phyloP scores from a whole-genome alignment of 2,329 filamentous ascomycete species.

The Aspergillus unguis region DNA sequence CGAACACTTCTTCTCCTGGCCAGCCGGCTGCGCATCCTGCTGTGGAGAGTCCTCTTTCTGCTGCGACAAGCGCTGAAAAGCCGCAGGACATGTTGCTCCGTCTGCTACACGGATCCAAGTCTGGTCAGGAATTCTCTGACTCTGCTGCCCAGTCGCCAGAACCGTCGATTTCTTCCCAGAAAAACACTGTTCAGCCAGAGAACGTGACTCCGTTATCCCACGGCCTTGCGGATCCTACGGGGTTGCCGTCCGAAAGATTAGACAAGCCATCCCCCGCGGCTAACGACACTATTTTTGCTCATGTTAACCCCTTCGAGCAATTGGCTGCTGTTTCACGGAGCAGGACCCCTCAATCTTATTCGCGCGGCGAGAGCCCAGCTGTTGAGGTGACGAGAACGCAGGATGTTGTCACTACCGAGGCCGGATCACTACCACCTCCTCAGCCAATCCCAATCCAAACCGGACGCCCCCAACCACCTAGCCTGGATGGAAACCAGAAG shows the following conservation, averaged over 20 bases:
- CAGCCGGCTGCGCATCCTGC: slow-evolving; percentile 22
- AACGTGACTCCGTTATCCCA: slow-evolving; percentile 12
- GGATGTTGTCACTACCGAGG: slow-evolving; percentile 21
- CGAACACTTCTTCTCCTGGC: slow-evolving; percentile 27
- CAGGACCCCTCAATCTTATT: slow-evolving; percentile 49
- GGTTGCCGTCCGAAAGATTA: slow-evolving; percentile 23
- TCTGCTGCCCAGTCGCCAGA: slow-evolving; percentile 39
- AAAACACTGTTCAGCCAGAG: slow-evolving; percentile 21
- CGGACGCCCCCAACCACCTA: slow-evolving; percentile 24
- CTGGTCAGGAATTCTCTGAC: slow-evolving; percentile 26
- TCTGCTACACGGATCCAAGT: slow-evolving; percentile 71
- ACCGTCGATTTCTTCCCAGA: slow-evolving; percentile 33
- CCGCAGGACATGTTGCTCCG: slow-evolving; percentile 84
- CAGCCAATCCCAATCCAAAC: slow-evolving; percentile 4
- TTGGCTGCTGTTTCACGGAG: slow-evolving; percentile 64
- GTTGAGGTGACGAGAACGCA: slow-evolving; percentile 28
- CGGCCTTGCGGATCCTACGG: slow-evolving; percentile 17
- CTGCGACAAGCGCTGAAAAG: slow-evolving; percentile 53
- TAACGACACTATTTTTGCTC: slow-evolving; percentile 58
- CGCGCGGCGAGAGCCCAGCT: slow-evolving; percentile 42
- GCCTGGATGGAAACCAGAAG: slow-evolving; percentile 39
- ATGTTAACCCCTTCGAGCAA: slow-evolving; percentile 70
- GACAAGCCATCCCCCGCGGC: slow-evolving; percentile 33
- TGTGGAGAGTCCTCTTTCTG: slow-evolving; percentile 18
- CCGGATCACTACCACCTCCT: slow-evolving; percentile 15